Evolutionary conservation across 2,329 filamentous ascomycete genomes (phyloP).

Genomic region (Myriosclerotinia duriaeana): DNA sequence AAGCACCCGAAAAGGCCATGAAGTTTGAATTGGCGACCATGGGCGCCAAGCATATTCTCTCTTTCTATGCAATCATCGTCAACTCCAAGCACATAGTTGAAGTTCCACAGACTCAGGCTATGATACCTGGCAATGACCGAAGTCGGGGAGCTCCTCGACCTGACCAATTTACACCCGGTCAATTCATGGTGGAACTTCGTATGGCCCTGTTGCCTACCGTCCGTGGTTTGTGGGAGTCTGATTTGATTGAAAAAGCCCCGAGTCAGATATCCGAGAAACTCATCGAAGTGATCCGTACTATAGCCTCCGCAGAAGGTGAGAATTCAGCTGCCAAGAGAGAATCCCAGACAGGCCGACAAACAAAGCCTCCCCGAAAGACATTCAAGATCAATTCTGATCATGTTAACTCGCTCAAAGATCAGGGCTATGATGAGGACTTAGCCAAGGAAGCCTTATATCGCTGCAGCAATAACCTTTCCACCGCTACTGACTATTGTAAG

Average conservation of each 20-base stretch:
- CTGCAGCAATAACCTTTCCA: constrained; percentile 63
- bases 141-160: constrained; percentile 55
- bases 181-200: constrained; percentile 84
- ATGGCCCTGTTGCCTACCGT: constrained; percentile 76
- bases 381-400: constrained; percentile 54
- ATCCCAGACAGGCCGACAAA: constrained; percentile 47
- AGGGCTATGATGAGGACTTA: constrained; percentile 59
- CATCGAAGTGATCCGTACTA: constrained; percentile 78
- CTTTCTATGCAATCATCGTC: constrained; percentile 74
- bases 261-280: constrained; percentile 74
- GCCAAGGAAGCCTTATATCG: constrained; percentile 79
- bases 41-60: constrained; percentile 78
- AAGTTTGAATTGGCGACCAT: constrained; percentile 49
- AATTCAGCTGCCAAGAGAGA: constrained; percentile 63
- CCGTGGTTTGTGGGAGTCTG: constrained; percentile 79
- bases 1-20: constrained; percentile 31
- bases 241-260: constrained; percentile 77
- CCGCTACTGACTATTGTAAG: constrained; percentile 72
- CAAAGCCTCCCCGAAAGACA: constrained; percentile 43
- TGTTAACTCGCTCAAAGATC: constrained; percentile 44
- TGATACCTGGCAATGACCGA: constrained; percentile 52
- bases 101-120: constrained; percentile 60
- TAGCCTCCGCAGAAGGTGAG: constrained; percentile 77
- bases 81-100: constrained; percentile 80
- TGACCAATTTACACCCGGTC: constrained; percentile 65